These are phyloP conservation scores for Sclerotiophoma versabilis DNA, from an alignment of 2,329 filamentous ascomycete species.

Conservation along the genomic window DNA sequence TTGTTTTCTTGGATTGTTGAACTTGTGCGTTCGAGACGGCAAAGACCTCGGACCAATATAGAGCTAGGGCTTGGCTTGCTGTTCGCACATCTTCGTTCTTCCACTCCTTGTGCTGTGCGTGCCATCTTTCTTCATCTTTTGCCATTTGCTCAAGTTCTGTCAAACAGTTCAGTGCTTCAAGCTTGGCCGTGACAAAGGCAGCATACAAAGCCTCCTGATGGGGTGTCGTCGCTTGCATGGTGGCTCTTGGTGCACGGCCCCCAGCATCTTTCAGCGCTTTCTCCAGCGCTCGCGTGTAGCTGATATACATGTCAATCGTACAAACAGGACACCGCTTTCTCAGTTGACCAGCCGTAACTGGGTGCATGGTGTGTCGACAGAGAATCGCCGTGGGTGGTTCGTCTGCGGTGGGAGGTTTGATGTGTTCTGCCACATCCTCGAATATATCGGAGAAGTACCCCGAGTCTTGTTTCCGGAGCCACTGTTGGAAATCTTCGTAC, in stretches of 20 bases:
- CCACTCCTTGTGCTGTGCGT: constrained; percentile 17
- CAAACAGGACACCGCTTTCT: constrained; percentile 39
- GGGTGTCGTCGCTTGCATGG: constrained; percentile 26
- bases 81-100: constrained; percentile 26
- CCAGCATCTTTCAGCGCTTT: constrained; percentile 30
- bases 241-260: constrained; percentile 29
- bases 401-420: constrained; percentile 14
- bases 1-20: constrained; percentile 9
- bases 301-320: constrained; percentile 33
- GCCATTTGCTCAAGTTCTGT: constrained; percentile 30
- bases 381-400: constrained; percentile 23
- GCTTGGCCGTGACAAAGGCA: constrained; percentile 35
- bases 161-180: constrained; percentile 30
- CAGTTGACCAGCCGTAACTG: constrained; percentile 17
- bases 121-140: constrained; percentile 29
- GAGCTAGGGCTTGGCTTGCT: constrained; percentile 32
- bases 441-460: constrained; percentile 42
- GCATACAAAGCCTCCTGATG: constrained; percentile 32
- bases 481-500: constrained; percentile 40
- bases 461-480: constrained; percentile 39
- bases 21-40: constrained; percentile 9
- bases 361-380: constrained; percentile 36
- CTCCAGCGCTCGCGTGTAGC: constrained; percentile 35
- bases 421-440: constrained; percentile 32
- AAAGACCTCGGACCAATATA: constrained; percentile 34